phyloP scores from a whole-genome alignment of 192 early-diverging fungal species.

The Mortierella hygrophila region DNA sequence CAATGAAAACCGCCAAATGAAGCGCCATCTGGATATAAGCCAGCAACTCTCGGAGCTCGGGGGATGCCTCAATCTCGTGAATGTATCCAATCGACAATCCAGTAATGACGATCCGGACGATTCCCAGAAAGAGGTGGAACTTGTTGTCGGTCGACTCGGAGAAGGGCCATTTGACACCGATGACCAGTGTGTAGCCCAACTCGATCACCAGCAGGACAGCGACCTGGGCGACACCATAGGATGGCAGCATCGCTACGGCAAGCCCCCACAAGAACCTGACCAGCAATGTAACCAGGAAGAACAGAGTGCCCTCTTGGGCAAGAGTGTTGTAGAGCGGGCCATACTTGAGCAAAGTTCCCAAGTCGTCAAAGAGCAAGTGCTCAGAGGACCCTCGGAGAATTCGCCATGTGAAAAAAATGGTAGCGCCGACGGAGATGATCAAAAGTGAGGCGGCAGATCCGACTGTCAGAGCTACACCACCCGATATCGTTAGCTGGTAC shows the following conservation, averaged over 20 bases:
- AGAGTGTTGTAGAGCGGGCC: slow-evolving; percentile 65
- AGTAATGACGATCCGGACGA: slow-evolving; percentile 54
- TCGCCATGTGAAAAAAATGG: slow-evolving; percentile 54
- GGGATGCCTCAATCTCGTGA: slow-evolving; percentile 19
- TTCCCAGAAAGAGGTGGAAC: slow-evolving; percentile 49
- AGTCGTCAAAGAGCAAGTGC: slow-evolving; percentile 55
- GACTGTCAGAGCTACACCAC: slow-evolving; percentile 27
- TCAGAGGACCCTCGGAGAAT: slow-evolving; percentile 56
- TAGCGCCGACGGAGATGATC: slow-evolving; percentile 47
- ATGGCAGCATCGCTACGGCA: slow-evolving; percentile 55
- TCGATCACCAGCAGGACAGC: slow-evolving; percentile 57
- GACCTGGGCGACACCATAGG: slow-evolving; percentile 60
- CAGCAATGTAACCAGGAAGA: slow-evolving; percentile 52
- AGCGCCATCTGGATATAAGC: slow-evolving; percentile 60
- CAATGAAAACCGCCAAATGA: slow-evolving; percentile 56
- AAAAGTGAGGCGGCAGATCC: slow-evolving; percentile 46
- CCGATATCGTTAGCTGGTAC: slow-evolving; percentile 63
- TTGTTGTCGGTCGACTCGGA: slow-evolving; percentile 54
- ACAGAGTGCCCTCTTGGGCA: slow-evolving; percentile 47
- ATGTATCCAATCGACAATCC: slow-evolving; percentile 57
- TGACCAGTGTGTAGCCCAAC: slow-evolving; percentile 45
- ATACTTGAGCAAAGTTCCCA: slow-evolving; percentile 58
- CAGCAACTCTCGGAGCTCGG: slow-evolving; percentile 48
- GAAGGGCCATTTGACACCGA: slow-evolving; percentile 58
- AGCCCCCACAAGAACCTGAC: slow-evolving; percentile 58